Conservation (phyloP, 2,329 filamentous ascomycete species). For the Endothia cerciana region DNA sequence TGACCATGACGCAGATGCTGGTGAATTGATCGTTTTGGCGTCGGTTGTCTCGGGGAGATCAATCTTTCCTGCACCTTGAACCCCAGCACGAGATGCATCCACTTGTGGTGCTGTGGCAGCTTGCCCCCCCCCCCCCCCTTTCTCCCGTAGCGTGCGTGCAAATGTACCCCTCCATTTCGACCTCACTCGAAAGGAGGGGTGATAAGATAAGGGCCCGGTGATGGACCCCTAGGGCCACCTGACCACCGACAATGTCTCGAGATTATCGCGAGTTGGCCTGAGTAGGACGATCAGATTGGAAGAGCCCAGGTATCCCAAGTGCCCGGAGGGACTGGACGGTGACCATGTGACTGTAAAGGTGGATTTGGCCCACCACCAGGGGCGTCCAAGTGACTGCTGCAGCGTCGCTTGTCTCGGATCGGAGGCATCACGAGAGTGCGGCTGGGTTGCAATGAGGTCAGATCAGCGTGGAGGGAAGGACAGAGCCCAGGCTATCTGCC, state of each 20-base stretch:
- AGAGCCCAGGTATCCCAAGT: background rate
- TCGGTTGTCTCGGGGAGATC: conserved; percentile 9
- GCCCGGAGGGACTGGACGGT: background rate
- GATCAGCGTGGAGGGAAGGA: background rate
- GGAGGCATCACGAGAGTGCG: conserved; percentile 6
- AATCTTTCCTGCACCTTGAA: background rate
- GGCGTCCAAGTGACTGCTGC: conserved; percentile 7
- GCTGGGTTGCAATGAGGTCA: conserved; percentile 13
- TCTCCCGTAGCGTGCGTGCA: background rate
- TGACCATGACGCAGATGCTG: background rate
- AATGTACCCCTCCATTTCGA: conserved; percentile 24
- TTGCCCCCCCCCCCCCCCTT: too few species aligned
- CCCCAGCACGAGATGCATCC: conserved; percentile 1
- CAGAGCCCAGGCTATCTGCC: background rate
- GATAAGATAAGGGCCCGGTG: conserved; percentile 30
- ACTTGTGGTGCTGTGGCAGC: conserved; percentile 1
- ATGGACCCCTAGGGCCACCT: background rate
- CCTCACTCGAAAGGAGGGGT: conserved; percentile 28
- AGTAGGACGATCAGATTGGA: background rate
- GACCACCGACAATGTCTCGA: background rate
- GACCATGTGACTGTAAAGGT: conserved; percentile 13
- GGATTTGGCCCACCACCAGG: conserved; percentile 11
- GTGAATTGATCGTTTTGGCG: background rate
- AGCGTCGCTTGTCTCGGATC: conserved; percentile 18
- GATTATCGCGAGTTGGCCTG: background rate